Conservation (phyloP, 345 rosid genomes). For the Gossypium anomalum region DNA sequence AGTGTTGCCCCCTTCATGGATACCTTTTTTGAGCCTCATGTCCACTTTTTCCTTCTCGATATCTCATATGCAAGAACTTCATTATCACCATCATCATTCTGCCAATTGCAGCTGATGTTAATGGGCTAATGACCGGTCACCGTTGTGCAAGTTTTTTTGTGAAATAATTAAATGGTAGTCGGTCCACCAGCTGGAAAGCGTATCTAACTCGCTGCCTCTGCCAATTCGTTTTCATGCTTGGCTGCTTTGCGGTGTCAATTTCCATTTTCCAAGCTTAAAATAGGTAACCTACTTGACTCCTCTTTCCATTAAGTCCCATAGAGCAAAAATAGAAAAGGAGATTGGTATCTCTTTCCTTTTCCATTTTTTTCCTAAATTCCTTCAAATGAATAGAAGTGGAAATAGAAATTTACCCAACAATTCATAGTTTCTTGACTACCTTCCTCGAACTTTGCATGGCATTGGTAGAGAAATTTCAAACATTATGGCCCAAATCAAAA, state of each 20-base stretch:
- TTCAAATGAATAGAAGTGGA: too few relatives aligned
- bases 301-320: neutral
- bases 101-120: neutral
- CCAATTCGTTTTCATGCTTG: neutral
- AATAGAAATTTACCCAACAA: too few relatives aligned
- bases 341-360: too few relatives aligned
- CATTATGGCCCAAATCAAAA: neutral
- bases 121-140: neutral
- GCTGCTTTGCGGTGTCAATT: neutral
- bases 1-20: neutral
- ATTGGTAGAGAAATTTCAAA: neutral
- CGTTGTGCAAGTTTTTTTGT: neutral
- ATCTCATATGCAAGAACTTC: neutral
- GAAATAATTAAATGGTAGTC: neutral
- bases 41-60: neutral
- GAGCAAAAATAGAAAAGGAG: too few relatives aligned
- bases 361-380: too few relatives aligned
- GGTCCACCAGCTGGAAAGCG: neutral
- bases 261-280: neutral
- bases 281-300: neutral
- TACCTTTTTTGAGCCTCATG: neutral
- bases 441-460: neutral
- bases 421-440: too few relatives aligned
- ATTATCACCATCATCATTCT: neutral
- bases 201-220: neutral